A percentile compares a stretch with the other conserved stretches of the same genome.
These are phyloP conservation scores for Trametes sanguinea DNA, from an alignment of 768 basidiomycete genomes.

Conservation along the genomic window DNA sequence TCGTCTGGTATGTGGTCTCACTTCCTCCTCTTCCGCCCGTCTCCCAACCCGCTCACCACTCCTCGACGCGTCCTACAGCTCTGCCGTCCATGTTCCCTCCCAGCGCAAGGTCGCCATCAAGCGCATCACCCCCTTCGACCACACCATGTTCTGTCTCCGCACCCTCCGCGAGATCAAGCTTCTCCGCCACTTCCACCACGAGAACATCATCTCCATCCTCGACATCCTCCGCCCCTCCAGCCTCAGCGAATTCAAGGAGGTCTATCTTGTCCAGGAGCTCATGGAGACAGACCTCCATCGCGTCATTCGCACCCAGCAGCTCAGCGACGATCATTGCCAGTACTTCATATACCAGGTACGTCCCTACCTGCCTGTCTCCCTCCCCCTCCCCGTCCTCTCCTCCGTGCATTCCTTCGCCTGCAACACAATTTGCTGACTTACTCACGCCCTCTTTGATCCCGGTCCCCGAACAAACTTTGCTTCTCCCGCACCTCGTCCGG, in stretches of 20 bases:
- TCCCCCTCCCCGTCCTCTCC: conserved; percentile 8
- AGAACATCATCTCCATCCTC: conserved; percentile 92
- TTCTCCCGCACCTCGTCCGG: neutral
- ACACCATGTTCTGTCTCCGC: conserved; percentile 90
- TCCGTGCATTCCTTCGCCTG: too few species aligned
- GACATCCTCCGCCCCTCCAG: conserved; percentile 83
- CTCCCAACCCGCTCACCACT: too few species aligned
- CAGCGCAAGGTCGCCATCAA: conserved; percentile 95
- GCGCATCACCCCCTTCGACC: conserved; percentile 94
- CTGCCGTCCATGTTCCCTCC: conserved; percentile 84
- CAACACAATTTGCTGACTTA: too few species aligned
- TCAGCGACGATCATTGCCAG: conserved; percentile 94
- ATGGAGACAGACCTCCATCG: conserved; percentile 97
- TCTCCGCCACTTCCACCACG: conserved; percentile 81
- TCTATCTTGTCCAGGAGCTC: conserved; percentile 73
- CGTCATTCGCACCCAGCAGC: conserved; percentile 91
- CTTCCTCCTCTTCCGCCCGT: neutral
- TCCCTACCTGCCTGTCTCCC: conserved; percentile 12
- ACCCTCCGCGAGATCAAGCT: conserved; percentile 96
- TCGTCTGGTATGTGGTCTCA: conserved; percentile 61
- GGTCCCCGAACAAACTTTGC: neutral
- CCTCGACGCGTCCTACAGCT: conserved; percentile 41
- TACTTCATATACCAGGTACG: conserved; percentile 95
- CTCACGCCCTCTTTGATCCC: too few species aligned
- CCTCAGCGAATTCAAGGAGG: conserved; percentile 83